Evolutionary conservation across 2,329 filamentous ascomycete genomes (phyloP).

Genomic region (Eutypa lata): DNA sequence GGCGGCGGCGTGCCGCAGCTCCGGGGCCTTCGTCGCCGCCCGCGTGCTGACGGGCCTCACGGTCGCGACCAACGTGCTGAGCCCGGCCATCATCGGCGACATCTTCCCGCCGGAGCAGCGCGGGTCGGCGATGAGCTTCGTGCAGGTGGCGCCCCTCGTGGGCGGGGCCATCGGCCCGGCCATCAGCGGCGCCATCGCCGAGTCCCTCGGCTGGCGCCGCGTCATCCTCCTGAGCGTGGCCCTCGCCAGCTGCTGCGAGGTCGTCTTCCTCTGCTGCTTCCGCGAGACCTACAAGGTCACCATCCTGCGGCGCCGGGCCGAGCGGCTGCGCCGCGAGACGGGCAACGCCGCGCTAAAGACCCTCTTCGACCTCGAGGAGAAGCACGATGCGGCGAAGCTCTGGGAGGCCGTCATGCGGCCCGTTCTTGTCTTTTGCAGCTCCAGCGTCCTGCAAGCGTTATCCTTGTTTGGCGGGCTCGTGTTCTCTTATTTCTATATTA

Average conservation of each 20-base stretch:
- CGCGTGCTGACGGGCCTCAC: constrained; percentile 59
- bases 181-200: constrained; percentile 51
- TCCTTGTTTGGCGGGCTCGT: constrained; percentile 44
- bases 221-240: constrained; percentile 49
- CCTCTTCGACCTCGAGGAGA: constrained; percentile 25
- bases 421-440: constrained; percentile 43
- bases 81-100: constrained; percentile 62
- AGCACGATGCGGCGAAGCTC: constrained; percentile 27
- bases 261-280: constrained; percentile 49
- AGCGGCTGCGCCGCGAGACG: constrained; percentile 27
- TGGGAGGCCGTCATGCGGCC: constrained; percentile 44
- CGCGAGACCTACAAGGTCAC: constrained; percentile 60
- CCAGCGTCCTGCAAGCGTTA: constrained; percentile 47
- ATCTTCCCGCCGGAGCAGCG: constrained; percentile 56
- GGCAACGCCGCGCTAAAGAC: constrained; percentile 28
- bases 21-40: constrained; percentile 47
- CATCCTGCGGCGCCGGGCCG: constrained; percentile 46
- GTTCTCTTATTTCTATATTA: constrained; percentile 52
- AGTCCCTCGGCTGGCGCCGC: constrained; percentile 52
- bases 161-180: constrained; percentile 57
- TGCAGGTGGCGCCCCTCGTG: constrained; percentile 55
- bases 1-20: constrained; percentile 42
- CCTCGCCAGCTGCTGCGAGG: constrained; percentile 46
- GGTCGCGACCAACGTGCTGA: constrained; percentile 61
- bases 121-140: constrained; percentile 55